Conservation (phyloP, 768 basidiomycete species). For the Ramaria rubella region DNA sequence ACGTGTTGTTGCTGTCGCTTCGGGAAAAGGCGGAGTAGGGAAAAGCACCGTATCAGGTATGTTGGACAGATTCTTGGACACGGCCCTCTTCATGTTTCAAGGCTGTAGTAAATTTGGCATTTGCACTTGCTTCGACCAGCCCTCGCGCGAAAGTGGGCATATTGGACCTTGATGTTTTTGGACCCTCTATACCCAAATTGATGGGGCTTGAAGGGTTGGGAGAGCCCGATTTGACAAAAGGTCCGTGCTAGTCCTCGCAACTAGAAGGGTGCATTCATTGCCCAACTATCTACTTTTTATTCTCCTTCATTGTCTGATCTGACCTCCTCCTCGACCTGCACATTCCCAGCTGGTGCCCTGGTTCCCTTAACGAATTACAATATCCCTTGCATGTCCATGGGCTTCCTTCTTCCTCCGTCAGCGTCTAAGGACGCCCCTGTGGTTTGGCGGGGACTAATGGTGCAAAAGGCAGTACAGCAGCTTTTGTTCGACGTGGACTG, state of each 20-base stretch:
- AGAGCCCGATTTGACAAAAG: conserved; percentile 68
- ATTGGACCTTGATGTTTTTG: conserved; percentile 93
- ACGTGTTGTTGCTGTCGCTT: conserved; percentile 77
- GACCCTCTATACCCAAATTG: conserved; percentile 87
- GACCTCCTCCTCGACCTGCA: background rate
- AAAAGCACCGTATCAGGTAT: conserved; percentile 89
- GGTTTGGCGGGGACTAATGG: conserved; percentile 97
- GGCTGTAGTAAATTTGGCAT: conserved; percentile 72
- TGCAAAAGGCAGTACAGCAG: conserved; percentile 96
- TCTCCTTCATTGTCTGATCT: background rate
- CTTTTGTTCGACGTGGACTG: conserved; percentile 95
- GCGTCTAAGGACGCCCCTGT: conserved; percentile 63
- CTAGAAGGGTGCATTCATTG: background rate
- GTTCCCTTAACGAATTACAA: conserved; percentile 84
- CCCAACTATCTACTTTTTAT: background rate
- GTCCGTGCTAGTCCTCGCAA: conserved; percentile 34
- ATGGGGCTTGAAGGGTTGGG: conserved; percentile 78
- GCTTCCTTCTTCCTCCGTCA: conserved; percentile 72
- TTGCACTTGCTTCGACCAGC: conserved; percentile 49
- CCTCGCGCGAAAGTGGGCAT: conserved; percentile 58
- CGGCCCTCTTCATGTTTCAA: conserved; percentile 12
- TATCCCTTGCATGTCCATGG: conserved; percentile 94
- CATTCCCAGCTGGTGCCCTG: conserved; percentile 61
- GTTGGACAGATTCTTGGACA: conserved; percentile 16
- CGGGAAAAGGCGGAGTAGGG: conserved; percentile 94